Conservation (phyloP, 2,329 filamentous ascomycete genomes). For the Dactylellina cionopaga region DNA sequence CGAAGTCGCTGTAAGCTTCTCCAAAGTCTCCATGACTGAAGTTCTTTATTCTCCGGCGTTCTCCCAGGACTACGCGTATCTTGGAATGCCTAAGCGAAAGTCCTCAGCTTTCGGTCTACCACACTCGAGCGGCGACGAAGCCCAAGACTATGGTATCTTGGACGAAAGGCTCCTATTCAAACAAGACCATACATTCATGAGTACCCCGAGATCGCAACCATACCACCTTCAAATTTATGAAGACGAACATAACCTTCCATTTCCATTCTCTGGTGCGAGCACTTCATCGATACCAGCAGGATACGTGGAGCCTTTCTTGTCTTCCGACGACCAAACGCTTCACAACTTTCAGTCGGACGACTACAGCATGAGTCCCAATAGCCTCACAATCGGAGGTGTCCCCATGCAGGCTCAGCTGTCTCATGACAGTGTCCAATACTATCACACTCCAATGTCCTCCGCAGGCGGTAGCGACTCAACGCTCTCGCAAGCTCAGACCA, state of each 20-base stretch:
- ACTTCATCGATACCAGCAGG: conserved; percentile 31
- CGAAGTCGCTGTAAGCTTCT: conserved; percentile 15
- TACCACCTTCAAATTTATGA: conserved; percentile 27
- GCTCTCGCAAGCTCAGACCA: conserved; percentile 14
- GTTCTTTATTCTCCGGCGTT: conserved; percentile 47
- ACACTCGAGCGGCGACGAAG: conserved; percentile 10
- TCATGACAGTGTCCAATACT: conserved; percentile 47
- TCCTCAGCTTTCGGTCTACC: conserved; percentile 23
- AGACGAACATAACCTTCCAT: conserved; percentile 5
- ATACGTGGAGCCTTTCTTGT: conserved; percentile 24
- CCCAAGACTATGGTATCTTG: conserved; percentile 36
- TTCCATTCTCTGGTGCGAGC: conserved; percentile 28
- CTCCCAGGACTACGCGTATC: conserved; percentile 48
- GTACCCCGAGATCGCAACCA: conserved; percentile 38
- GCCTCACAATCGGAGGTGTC: conserved; percentile 19
- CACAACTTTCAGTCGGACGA: conserved; percentile 24
- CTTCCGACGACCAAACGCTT: conserved; percentile 40
- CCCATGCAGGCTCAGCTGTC: conserved; percentile 48
- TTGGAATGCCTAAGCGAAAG: conserved; percentile 50
- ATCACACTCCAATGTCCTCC: conserved; percentile 35
- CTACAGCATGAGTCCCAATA: conserved; percentile 32
- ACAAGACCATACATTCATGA: conserved; percentile 18
- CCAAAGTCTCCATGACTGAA: conserved; percentile 34
- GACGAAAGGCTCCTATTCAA: conserved; percentile 41
- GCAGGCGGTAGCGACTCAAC: conserved; percentile 25